Evolutionary conservation across 176 grass and related monocot species (phyloP), one percentile per base, ranked within the genome.

Genomic region (Bolboschoenus planiculmis): DNA sequence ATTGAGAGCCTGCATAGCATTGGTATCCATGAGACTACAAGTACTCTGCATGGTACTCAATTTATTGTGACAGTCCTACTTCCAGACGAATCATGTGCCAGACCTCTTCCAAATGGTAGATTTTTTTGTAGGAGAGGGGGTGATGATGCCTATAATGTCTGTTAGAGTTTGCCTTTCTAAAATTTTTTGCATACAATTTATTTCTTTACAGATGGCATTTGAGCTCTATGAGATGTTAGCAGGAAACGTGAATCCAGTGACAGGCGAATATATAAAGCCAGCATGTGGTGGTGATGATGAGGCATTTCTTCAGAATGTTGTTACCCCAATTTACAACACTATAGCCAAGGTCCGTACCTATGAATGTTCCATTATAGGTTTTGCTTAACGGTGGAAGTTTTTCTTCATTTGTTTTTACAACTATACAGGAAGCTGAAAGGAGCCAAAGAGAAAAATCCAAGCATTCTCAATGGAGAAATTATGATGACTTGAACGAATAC

Each of bases 401-500:
- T 27, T 59, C 21, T 57, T 74, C 36, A 29, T 84, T 60, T 56
- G 77, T 15, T 8, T 84, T 88, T 1, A 21, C 46, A 62, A 82
- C 44, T 77, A 29, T 84, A 56, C 85, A 97, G 95, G 95, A 98
- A 95, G 89, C 89, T 76, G 84, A 93, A 31, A 83, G 84, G 86
- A 90, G 95, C 84, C 90, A 88, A 73, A 88, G 18, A 54, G 85
- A 89, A 53, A 94, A 93, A 90, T 98, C 92, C 67, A 98, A 98
- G 63, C 95, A 95, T 86, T 98, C 92, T 29, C 90, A 90, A 71
- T 98, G 95, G 95, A 92, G 92, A 77, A 98, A 98, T 59, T 98
- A 98, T 23, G 92, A 98, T 88, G 95, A 98, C 89, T 84, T 95
- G 10, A 98, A 95, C 60, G 92, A 98, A 86, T 95, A 98, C 40